These are phyloP conservation scores for Annulohypoxylon truncatum DNA, from an alignment of 2,329 filamentous ascomycete species.

Conservation along the genomic window DNA sequence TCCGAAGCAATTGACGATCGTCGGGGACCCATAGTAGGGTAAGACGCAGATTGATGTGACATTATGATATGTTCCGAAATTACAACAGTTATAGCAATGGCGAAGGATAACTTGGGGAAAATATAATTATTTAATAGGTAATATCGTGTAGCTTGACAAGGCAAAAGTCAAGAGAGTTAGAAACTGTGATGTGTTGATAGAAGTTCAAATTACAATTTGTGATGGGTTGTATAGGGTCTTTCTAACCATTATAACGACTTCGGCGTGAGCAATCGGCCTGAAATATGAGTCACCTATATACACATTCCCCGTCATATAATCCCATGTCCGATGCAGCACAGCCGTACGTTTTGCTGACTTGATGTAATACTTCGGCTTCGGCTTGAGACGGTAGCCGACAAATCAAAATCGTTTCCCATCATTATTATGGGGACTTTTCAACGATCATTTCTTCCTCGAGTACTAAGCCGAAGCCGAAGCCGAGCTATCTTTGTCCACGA, in stretches of 20 bases:
- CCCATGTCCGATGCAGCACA: background rate
- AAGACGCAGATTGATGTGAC: slow-evolving; percentile 6
- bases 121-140: background rate
- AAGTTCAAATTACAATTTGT: background rate
- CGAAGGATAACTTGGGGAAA: background rate
- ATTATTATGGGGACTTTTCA: background rate
- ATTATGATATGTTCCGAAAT: slow-evolving; percentile 1
- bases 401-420: slow-evolving; percentile 9
- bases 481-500: slow-evolving; percentile 36
- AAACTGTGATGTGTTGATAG: background rate
- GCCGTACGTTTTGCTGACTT: background rate
- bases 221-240: background rate
- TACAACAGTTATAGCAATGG: background rate
- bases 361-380: slow-evolving; percentile 3
- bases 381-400: slow-evolving; percentile 6
- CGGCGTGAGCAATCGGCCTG: background rate
- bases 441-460: background rate
- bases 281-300: slow-evolving; percentile 9
- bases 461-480: slow-evolving; percentile 48
- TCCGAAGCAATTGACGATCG: slow-evolving; percentile 39
- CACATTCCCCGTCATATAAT: background rate
- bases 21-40: slow-evolving; percentile 7
- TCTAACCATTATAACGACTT: background rate
- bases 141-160: background rate
- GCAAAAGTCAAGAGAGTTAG: background rate